A percentile compares a stretch with the other conserved stretches of the same genome.
Conservation (phyloP, 345 rosid genomes). For the Populus pruinosa region DNA sequence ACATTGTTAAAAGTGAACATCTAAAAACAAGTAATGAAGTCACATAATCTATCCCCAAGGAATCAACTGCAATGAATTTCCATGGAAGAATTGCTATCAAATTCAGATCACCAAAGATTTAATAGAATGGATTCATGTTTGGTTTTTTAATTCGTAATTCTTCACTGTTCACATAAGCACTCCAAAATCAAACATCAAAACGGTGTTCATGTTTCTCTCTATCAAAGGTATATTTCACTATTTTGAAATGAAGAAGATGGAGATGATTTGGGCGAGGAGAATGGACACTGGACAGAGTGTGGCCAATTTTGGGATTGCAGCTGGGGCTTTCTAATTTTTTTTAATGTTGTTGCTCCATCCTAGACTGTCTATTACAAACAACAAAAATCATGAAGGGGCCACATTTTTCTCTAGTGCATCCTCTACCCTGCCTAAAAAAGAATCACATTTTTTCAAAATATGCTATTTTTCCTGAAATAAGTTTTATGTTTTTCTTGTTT, state of each 20-base stretch:
- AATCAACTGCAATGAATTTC: neutral
- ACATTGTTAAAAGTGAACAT: neutral
- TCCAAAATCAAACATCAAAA: neutral
- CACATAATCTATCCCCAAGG: neutral
- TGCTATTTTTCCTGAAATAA: too few species aligned
- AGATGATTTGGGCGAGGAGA: neutral
- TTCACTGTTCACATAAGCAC: neutral
- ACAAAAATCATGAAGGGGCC: too few species aligned
- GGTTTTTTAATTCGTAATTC: neutral
- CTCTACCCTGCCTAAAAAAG: too few species aligned
- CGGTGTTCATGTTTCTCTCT: neutral
- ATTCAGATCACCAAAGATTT: neutral
- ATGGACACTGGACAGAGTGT: neutral
- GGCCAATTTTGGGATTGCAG: neutral
- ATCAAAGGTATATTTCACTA: neutral
- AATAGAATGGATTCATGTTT: neutral
- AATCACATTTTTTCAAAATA: too few species aligned
- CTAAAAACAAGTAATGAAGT: neutral
- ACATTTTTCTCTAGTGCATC: too few species aligned
- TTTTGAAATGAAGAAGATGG: too few species aligned
- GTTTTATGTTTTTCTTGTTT: too few species aligned
- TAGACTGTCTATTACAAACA: too few species aligned
- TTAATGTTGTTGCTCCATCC: too few species aligned
- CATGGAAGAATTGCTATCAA: neutral
- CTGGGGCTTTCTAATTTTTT: too few species aligned